Evolutionary conservation across 2,329 filamentous ascomycete genomes (phyloP).

Genomic region (Aspergillus nomiae): DNA sequence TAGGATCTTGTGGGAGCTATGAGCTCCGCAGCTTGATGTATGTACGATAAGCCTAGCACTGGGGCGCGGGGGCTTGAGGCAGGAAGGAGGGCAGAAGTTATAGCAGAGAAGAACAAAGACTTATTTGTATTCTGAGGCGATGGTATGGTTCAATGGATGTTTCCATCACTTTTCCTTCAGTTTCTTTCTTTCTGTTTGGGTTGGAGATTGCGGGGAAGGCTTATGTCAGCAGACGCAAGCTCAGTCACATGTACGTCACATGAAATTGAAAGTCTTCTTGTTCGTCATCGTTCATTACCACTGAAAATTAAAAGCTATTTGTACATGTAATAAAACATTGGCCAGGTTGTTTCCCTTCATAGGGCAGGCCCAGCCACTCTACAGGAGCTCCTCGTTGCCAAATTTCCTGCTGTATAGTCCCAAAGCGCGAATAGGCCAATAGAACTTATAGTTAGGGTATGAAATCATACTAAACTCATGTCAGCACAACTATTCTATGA

Average conservation of each 20-base stretch:
- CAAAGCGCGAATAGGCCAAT: conserved; percentile 89
- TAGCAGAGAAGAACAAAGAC: not conserved
- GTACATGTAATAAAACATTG: not conserved
- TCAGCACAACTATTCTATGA: conserved; percentile 22
- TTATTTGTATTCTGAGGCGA: not conserved
- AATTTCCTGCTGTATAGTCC: conserved; percentile 81
- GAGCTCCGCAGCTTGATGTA: not conserved
- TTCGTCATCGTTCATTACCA: not conserved
- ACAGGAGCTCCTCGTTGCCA: conserved; percentile 62
- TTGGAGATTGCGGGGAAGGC: conserved; percentile 15
- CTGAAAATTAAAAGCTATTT: not conserved
- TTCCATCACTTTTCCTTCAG: conserved; percentile 18
- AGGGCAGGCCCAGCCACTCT: not conserved
- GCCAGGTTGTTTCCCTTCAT: not conserved
- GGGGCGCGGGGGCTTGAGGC: not conserved
- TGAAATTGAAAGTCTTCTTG: not conserved
- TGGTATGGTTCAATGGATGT: not conserved
- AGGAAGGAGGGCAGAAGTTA: not conserved
- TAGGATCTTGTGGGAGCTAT: not conserved
- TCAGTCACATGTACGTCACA: not conserved
- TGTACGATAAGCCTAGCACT: not conserved
- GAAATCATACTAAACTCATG: conserved; percentile 76
- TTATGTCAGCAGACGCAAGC: conserved; percentile 4
- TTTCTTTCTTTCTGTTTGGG: conserved; percentile 5
- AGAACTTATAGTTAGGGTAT: conserved; percentile 98